phyloP scores from a whole-genome alignment of 176 grass and related monocot species.

The Stipa capillata region DNA sequence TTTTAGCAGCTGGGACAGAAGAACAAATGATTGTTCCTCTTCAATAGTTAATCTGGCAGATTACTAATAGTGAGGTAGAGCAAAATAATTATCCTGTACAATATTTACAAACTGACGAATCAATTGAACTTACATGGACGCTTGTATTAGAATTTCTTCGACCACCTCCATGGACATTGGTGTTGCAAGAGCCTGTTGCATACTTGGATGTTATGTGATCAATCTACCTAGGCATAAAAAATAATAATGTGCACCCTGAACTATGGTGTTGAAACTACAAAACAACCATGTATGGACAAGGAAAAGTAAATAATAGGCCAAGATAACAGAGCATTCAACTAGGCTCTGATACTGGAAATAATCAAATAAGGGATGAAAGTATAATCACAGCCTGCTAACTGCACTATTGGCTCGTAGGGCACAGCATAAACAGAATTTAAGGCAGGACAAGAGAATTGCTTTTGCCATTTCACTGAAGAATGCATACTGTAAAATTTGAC shows the following conservation, averaged over 20 bases:
- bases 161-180: slow-evolving; percentile 40
- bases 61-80: slow-evolving; percentile 4
- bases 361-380: too few relatives aligned
- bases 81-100: slow-evolving; percentile 3
- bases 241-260: slow-evolving; percentile 13
- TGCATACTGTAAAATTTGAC: neutral
- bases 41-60: slow-evolving; percentile 73
- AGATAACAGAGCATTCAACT: too few relatives aligned
- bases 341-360: neutral
- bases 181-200: slow-evolving; percentile 50
- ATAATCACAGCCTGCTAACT: neutral
- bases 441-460: neutral
- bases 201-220: slow-evolving; percentile 20
- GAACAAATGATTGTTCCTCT: slow-evolving; percentile 56
- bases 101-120: slow-evolving; percentile 2
- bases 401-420: neutral
- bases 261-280: neutral
- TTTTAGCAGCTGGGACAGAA: slow-evolving; percentile 42
- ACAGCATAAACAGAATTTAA: neutral
- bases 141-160: slow-evolving; percentile 55
- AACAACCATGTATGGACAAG: neutral
- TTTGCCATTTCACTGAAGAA: neutral
- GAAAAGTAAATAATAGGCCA: neutral
- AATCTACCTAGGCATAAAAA: neutral
- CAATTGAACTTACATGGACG: slow-evolving; percentile 59